phyloP scores from a whole-genome alignment of 345 rosid genomes.

The Eucalyptus marginata region DNA sequence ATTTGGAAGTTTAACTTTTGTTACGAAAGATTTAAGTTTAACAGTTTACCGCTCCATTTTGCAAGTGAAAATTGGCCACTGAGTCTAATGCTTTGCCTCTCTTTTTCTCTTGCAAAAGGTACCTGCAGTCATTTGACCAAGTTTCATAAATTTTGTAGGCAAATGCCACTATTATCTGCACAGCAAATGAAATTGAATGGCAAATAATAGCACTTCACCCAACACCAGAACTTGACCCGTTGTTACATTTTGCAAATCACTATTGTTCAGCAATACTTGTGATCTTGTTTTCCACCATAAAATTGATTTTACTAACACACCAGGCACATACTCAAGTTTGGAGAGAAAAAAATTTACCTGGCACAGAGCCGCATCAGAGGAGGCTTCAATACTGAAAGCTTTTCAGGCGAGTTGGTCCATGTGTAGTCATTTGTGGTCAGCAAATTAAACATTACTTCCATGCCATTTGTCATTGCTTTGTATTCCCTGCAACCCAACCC shows the following conservation, averaged over 20 bases:
- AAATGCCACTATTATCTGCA: not conserved
- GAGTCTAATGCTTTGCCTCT: constrained; percentile 95
- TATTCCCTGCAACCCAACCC: constrained; percentile 25
- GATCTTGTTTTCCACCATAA: not conserved
- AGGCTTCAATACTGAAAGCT: constrained; percentile 42
- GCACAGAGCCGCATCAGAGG: constrained; percentile 77
- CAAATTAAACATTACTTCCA: constrained; percentile 55
- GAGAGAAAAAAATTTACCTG: constrained; percentile 26
- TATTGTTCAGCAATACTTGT: not conserved
- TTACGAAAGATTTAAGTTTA: not conserved
- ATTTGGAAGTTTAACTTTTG: not conserved
- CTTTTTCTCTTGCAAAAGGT: constrained; percentile 85
- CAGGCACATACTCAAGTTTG: not conserved
- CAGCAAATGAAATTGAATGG: not conserved
- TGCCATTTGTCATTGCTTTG: constrained; percentile 45
- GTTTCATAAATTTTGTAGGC: not conserved
- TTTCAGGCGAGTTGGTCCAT: constrained; percentile 42
- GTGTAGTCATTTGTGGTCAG: constrained; percentile 28
- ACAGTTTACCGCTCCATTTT: constrained; percentile 82
- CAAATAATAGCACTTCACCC: not conserved
- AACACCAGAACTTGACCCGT: not conserved
- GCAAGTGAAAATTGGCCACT: constrained; percentile 94
- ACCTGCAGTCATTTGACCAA: constrained; percentile 25
- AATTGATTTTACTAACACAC: not conserved
- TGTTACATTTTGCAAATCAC: not conserved